These are phyloP conservation scores for Caryopteris hybrid DNA, from an alignment of 305 asterid species.

Conservation along the genomic window DNA sequence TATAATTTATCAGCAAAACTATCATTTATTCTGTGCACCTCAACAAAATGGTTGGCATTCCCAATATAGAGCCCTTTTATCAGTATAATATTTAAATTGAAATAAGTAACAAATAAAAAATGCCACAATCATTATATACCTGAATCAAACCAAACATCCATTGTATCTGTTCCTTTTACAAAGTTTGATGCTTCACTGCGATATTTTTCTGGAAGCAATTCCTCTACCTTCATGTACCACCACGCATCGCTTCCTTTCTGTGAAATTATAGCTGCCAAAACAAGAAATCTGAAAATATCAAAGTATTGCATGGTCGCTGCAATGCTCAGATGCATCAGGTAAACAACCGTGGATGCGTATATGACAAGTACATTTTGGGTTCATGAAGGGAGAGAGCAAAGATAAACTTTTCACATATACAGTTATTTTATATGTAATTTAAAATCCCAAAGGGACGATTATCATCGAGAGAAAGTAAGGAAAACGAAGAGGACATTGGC, in stretches of 20 bases:
- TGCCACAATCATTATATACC: constrained; percentile 42
- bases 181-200: constrained; percentile 67
- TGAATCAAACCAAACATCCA: constrained; percentile 99
- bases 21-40: background rate
- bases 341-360: background rate
- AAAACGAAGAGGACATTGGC: constrained; percentile 15
- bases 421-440: background rate
- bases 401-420: background rate
- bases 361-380: background rate
- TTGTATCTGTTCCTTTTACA: constrained; percentile 87
- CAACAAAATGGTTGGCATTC: background rate
- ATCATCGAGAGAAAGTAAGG: background rate
- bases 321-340: background rate
- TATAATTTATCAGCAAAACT: background rate
- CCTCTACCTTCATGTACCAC: constrained; percentile 98
- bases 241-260: constrained; percentile 98
- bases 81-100: constrained; percentile 4
- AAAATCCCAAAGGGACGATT: background rate
- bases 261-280: constrained; percentile 77
- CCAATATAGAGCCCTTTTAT: background rate
- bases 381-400: background rate
- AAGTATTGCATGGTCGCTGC: background rate
- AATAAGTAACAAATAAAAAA: background rate
- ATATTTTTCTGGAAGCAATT: constrained; percentile 86
- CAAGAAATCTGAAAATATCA: constrained; percentile 8